Conservation (phyloP, 176 grass and related monocot species). For the Aechmea fasciata region DNA sequence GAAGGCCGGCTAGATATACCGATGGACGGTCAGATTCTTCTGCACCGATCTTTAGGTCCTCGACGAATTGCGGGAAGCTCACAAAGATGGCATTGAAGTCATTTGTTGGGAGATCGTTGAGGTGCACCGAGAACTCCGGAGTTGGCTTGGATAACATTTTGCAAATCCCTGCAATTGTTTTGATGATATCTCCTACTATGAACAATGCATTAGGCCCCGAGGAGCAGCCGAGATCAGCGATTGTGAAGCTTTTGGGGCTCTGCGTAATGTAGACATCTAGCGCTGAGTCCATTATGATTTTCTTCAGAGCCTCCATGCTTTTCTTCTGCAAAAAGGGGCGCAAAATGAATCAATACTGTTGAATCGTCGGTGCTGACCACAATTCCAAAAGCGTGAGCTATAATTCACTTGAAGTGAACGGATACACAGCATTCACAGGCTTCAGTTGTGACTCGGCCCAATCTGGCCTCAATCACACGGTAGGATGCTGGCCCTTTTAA, state of each 20-base stretch:
- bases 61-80: constrained; percentile 55
- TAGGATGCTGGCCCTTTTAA: no score
- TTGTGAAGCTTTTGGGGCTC: constrained; percentile 58
- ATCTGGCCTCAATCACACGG: no score
- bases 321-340: constrained; percentile 43
- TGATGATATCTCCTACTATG: constrained; percentile 61
- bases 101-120: constrained; percentile 93
- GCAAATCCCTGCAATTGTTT: constrained; percentile 40
- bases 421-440: no score
- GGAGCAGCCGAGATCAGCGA: constrained; percentile 88
- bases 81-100: constrained; percentile 94
- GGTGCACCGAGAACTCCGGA: constrained; percentile 88
- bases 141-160: constrained; percentile 30
- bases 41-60: constrained; percentile 34
- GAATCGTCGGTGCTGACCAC: no score
- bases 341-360: no score
- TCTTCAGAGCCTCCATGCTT: constrained; percentile 56
- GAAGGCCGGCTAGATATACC: constrained; percentile 73
- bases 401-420: no score
- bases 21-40: constrained; percentile 52
- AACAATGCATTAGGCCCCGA: constrained; percentile 77
- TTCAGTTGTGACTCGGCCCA: no score
- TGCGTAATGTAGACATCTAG: constrained; percentile 51
- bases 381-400: no score
- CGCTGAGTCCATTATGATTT: constrained; percentile 56